These are phyloP conservation scores for Ceratobasidium sp. DNA, from an alignment of 1,284 basidiomycete species.

Conservation along the genomic window DNA sequence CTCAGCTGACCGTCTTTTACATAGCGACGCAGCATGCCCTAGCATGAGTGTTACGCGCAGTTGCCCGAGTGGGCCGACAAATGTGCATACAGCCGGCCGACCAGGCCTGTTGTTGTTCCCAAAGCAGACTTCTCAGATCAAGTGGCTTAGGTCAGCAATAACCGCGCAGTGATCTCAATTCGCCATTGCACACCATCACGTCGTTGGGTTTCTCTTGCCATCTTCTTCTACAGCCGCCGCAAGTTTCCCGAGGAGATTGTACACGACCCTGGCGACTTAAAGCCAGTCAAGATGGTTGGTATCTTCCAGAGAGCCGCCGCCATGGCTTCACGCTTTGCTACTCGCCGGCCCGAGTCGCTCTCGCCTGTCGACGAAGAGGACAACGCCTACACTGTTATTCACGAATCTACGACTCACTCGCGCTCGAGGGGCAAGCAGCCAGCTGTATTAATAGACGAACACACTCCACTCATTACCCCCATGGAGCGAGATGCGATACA, in stretches of 20 bases:
- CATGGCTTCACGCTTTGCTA: conserved; percentile 24
- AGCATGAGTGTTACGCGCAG: too few species aligned
- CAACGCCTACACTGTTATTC: neutral
- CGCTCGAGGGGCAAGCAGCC: conserved; percentile 21
- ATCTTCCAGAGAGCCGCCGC: conserved; percentile 11
- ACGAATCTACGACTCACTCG: conserved; percentile 1
- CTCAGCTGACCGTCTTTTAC: conserved; percentile 18
- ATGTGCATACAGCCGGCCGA: too few species aligned
- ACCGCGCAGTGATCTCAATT: conserved; percentile 21
- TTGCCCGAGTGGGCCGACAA: too few species aligned
- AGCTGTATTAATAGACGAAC: conserved; percentile 4
- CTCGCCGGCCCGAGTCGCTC: conserved; percentile 28
- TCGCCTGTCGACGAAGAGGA: conserved; percentile 38
- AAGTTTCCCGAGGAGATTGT: conserved; percentile 9
- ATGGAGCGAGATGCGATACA: conserved; percentile 9
- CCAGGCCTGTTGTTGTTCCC: too few species aligned
- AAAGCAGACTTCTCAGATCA: neutral
- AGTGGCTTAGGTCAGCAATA: neutral
- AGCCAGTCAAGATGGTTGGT: too few species aligned
- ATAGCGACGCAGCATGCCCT: too few species aligned
- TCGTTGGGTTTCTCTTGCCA: neutral
- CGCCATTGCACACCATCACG: conserved; percentile 27
- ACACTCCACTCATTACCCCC: conserved; percentile 18
- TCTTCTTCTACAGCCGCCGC: conserved; percentile 3
- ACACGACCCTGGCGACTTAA: too few species aligned